A percentile compares a stretch with the other conserved stretches of the same genome.
phyloP scores from a whole-genome alignment of 257 asterid genomes.

The Primulina huaijiensis region DNA sequence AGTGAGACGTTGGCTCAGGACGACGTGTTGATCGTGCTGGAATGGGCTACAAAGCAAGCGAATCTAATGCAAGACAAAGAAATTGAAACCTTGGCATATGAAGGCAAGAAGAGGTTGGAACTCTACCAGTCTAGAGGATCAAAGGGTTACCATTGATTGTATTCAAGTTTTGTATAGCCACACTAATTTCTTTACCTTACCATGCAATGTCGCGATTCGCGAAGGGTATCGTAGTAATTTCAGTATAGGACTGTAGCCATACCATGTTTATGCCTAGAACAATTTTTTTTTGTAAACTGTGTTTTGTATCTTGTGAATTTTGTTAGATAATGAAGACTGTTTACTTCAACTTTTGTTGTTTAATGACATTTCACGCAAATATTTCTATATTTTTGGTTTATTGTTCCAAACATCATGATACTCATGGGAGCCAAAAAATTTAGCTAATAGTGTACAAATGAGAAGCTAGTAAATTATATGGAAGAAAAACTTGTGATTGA shows the following conservation, averaged over 20 bases:
- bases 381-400: too few relatives aligned
- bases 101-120: constrained; percentile 64
- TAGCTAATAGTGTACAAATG: too few relatives aligned
- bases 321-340: not conserved
- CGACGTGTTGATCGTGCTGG: constrained; percentile 49
- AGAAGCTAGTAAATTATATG: too few relatives aligned
- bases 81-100: constrained; percentile 40
- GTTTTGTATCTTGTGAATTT: not conserved
- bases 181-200: not conserved
- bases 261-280: not conserved
- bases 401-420: too few relatives aligned
- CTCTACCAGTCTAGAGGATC: constrained; percentile 63
- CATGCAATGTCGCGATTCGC: not conserved
- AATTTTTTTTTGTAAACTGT: too few relatives aligned
- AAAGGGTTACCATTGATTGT: constrained; percentile 39
- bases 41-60: constrained; percentile 60
- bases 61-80: constrained; percentile 47
- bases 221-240: not conserved
- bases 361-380: too few relatives aligned
- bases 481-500: too few relatives aligned
- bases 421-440: too few relatives aligned
- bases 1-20: constrained; percentile 49
- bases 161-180: constrained; percentile 4
- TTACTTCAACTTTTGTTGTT: too few relatives aligned
- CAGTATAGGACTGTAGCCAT: not conserved